Base-by-base conservation (phyloP, 768 basidiomycete species). In the Lactarius tabidus region DNA sequence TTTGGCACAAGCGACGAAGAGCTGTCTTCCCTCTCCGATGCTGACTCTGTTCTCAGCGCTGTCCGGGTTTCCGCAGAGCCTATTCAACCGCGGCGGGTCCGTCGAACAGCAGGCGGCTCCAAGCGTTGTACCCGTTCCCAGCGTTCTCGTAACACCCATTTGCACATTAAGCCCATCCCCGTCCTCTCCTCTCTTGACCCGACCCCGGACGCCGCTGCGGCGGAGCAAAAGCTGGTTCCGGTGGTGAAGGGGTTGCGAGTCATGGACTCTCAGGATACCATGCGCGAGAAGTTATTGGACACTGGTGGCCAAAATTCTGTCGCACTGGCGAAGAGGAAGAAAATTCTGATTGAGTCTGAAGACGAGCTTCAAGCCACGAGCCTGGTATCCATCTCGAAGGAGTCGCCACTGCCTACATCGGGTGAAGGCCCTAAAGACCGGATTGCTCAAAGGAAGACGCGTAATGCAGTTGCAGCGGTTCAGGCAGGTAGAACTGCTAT, bases 1-100 rank as follows among this genome's bases (percentile, higher is more conserved):
- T 70, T 71, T 66, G 71, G 64, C 23, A 65, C 61, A 59, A 39
- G 51, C 56, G 71, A 76, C 29, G 72, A 72, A 28, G 66, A 72
- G 51, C 62, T 74, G 31, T 77, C 77, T 31, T 75, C 78, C 55
- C 69, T 77, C 64, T 77, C 77, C 20, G 72, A 77, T 43, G 69
- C 74, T 54, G 72, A 72, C 59, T 51, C 54, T 64, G 38, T 55
- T 64, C 29, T 63, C 62, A n/a, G 31, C 28, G 14, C 23, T 69
- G 28, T 53, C 45, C 51, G 45, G 39, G 31, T 36, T 69, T 55
- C 67, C 53, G 54, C 57, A 23, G 36, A 31, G 59, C 14, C 35
- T 64, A n/a, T 64, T 69, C 61, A 45, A 51, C 12, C 61, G 51
- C 60, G 57, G 33, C 53, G 57, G 38, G 33, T 31, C 57, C 28